These are phyloP conservation scores for Candida suzukii DNA, from an alignment of 805 yeast species.

Conservation along the genomic window DNA sequence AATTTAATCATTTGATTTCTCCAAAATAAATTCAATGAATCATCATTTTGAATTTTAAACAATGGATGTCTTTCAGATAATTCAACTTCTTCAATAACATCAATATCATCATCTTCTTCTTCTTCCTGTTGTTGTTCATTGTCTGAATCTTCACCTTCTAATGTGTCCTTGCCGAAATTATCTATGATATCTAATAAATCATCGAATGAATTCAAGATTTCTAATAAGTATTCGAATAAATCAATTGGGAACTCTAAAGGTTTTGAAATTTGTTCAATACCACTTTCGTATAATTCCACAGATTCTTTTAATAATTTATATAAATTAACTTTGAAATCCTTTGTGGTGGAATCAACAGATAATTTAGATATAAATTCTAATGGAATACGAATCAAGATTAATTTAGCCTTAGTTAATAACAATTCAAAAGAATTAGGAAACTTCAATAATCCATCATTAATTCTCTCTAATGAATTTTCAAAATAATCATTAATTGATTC, in stretches of 20 bases:
- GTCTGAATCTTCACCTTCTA: slow-evolving; percentile 56
- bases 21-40: slow-evolving; percentile 49
- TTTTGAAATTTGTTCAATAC: slow-evolving; percentile 30
- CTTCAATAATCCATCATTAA: slow-evolving; percentile 47
- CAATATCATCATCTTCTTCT: slow-evolving; percentile 14
- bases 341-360: slow-evolving; percentile 29
- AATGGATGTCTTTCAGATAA: slow-evolving; percentile 52
- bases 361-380: slow-evolving; percentile 48
- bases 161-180: slow-evolving; percentile 54
- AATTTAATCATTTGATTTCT: slow-evolving; percentile 33
- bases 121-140: slow-evolving; percentile 32
- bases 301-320: slow-evolving; percentile 35
- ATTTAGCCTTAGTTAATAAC: slow-evolving; percentile 44
- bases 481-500: slow-evolving; percentile 47
- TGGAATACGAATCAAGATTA: slow-evolving; percentile 52
- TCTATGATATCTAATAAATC: slow-evolving; percentile 63
- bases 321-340: slow-evolving; percentile 28
- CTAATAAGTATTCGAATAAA: slow-evolving; percentile 27
- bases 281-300: slow-evolving; percentile 37
- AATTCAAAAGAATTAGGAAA: slow-evolving; percentile 36
- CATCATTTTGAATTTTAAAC: slow-evolving; percentile 29
- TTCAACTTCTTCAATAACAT: slow-evolving; percentile 28
- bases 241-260: too few relatives aligned
- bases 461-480: slow-evolving; percentile 66
- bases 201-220: slow-evolving; percentile 51